A percentile compares a stretch with the other conserved stretches of the same genome.
phyloP scores from a whole-genome alignment of 1,139 yeast species.

The Suhomyces atakaporum region DNA sequence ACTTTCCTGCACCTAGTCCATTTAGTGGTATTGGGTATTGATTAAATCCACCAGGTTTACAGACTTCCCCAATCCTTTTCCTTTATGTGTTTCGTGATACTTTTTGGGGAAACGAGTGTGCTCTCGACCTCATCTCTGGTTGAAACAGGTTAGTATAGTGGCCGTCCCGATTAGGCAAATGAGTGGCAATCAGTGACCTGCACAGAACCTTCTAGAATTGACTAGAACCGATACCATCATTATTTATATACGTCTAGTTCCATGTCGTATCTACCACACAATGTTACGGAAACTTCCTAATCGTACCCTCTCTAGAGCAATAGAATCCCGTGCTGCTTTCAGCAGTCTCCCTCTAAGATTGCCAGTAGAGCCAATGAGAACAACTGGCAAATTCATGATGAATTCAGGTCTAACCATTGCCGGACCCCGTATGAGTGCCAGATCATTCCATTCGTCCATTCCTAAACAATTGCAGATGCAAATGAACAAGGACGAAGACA shows the following conservation, averaged over 20 bases:
- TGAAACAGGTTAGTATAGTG: too few species aligned
- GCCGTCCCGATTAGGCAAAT: too few species aligned
- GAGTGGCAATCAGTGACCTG: slow-evolving; percentile 10
- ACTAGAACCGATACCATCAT: slow-evolving; percentile 6
- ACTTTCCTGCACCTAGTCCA: too few species aligned
- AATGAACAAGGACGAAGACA: slow-evolving; percentile 51
- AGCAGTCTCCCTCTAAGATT: background rate
- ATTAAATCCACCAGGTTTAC: too few species aligned
- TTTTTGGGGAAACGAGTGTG: too few species aligned
- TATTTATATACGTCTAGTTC: background rate
- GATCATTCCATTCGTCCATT: slow-evolving; percentile 21
- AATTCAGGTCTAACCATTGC: background rate
- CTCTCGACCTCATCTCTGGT: too few species aligned
- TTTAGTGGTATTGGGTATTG: too few species aligned
- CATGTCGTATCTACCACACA: background rate
- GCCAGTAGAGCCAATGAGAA: background rate
- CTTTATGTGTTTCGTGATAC: too few species aligned
- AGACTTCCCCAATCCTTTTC: too few species aligned
- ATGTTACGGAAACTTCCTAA: slow-evolving; percentile 3
- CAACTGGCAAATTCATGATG: background rate
- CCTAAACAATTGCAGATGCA: slow-evolving; percentile 37
- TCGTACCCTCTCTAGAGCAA: background rate
- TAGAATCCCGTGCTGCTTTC: background rate
- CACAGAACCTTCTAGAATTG: slow-evolving; percentile 13
- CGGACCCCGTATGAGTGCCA: background rate